Evolutionary conservation across 352 stramenopile species (phyloP).

Genomic region (Blastocystis hominis): DNA sequence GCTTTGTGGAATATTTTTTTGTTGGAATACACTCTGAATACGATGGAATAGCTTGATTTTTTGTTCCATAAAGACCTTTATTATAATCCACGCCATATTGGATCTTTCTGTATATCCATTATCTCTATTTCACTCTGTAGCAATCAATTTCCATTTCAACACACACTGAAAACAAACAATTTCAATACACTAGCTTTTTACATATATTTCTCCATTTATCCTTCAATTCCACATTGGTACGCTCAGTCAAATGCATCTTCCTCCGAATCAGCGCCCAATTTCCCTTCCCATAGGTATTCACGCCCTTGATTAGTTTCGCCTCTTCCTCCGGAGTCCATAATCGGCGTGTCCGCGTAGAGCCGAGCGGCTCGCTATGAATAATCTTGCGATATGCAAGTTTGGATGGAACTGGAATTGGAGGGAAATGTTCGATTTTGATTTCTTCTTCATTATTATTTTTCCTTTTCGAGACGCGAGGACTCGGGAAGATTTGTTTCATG

Average conservation of each 20-base stretch:
- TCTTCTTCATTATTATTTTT: not conserved
- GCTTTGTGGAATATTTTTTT: no score
- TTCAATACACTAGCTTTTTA: not conserved
- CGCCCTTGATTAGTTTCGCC: not conserved
- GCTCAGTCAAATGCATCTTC: not conserved
- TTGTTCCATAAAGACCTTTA: no score
- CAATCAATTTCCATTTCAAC: no score
- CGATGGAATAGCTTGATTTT: no score
- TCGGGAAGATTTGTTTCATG: not conserved
- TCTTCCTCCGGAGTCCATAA: conserved; percentile 8
- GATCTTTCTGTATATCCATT: no score
- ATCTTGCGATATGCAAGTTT: no score
- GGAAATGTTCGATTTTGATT: not conserved
- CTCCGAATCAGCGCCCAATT: not conserved
- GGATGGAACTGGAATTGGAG: no score
- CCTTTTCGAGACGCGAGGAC: not conserved
- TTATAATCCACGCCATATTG: no score
- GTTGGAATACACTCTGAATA: no score
- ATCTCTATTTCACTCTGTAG: no score
- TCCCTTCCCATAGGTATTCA: not conserved
- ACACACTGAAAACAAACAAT: not conserved
- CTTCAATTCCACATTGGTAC: conserved; percentile 10
- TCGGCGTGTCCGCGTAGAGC: not conserved
- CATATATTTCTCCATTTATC: conserved; percentile 32
- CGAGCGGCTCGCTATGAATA: not conserved